Evolutionary conservation across 1,139 yeast species (phyloP), one percentile per base, ranked within the genome.

Genomic region (Lodderomyces jiufengensis): DNA sequence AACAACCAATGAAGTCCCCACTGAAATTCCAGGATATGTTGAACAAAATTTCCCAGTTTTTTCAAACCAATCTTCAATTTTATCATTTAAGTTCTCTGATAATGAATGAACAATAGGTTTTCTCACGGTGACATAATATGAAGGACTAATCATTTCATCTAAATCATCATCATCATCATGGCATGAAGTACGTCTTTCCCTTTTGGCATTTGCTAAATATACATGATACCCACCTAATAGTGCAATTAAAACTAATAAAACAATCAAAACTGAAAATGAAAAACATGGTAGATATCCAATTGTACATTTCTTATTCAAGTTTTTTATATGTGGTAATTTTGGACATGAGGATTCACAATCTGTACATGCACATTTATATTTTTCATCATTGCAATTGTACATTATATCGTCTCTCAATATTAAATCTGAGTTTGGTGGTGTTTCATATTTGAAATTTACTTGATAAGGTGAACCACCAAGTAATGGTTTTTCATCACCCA

Each of bases 381-480:
- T 79, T 2, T 63, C 55, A 46, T 78, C 84, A 46, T 78, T 73
- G 54, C 97, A 92, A n/a, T 57, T 38, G 43, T 68, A 66, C 42
- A 73, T 63, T 2, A 57, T 50, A 1, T 70, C 67, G 5, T 47
- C 28, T 34, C 66, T 44, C 31, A 63, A 49, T 4, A 24, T 27
- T 24, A 63, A 41, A 1, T 59, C 63, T 2, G 45, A 40, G 1
- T 48, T 45, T 9, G 55, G 43, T 47, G 41, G 36, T 31, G 10
- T 13, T 8, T 25, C 15, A 63, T 78, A 85, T 7, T 70, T 63
- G 55, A 79, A 88, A 54, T 90, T 83, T 47, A 92, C 90, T 55
- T 92, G 97, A 54, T 92, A 88, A 0, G 97, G 97, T 0, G 96
- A 86, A 0, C 97, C 97, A 1, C 97, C 97, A 5, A 92, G 65